Evolutionary conservation across 108 stramenopile species (phyloP), one percentile per base, ranked within the genome.

Genomic region (Hondaea fermentalgiana): DNA sequence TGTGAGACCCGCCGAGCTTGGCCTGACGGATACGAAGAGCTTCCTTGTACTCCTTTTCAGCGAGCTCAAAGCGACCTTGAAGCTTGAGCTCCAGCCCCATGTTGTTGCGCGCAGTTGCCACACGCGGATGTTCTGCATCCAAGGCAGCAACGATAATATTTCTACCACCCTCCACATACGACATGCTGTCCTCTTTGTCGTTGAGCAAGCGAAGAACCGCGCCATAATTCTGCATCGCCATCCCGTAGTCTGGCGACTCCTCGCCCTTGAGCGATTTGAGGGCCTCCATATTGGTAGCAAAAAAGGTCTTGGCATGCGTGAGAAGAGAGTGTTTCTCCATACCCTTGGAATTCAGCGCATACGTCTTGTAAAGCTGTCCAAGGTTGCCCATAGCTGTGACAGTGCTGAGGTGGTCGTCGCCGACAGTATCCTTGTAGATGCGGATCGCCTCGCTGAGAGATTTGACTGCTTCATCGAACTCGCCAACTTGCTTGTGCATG

Each of bases 401-500:
- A 6, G 76, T 83, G 4, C 51, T 83, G 10, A 53, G n/a, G 23
- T 83, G 76, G 3, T 53, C 49, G 25, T 83, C 76, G 5, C 76
- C 76, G 23, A 83, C 45, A 53, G 76, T 83, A 23, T 83, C 76
- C 51, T 53, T 83, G 76, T 83, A 83, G 23, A 83, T 28, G n/a
- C 76, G 76, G 25, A 83, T 53, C 12, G 76, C 76, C 23, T 83
- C 76, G 3, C 49, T 53, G 0, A 49, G 49, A 5, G 71, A n/a
- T 21, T 88, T 23, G 12, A 88, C 29, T 0, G 88, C 88, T 25
- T 88, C 64, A 19, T 72, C 44, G 19, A 42, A 72, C 44, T 58
- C 49, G 44, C 71, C 69, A 14, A 72, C 42, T 5, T 49, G 49
- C 51, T 88, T 88, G 88, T 88, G 71, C 60, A 88, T 69, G n/a